phyloP scores from a whole-genome alignment of 441 rosid genomes.

The Euphorbia schlechtendalii region DNA sequence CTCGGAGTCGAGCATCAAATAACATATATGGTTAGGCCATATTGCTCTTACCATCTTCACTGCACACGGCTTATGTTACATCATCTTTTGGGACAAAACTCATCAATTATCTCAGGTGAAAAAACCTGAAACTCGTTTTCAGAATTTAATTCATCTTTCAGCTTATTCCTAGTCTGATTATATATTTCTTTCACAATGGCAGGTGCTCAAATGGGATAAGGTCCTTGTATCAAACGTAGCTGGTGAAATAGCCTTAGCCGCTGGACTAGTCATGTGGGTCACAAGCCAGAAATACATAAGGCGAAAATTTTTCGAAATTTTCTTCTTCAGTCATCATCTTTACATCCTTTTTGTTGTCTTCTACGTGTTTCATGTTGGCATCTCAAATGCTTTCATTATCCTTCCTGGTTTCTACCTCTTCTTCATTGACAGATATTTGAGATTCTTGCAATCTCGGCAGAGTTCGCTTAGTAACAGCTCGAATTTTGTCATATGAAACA shows the following conservation, averaged over 20 bases:
- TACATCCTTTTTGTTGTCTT: slow-evolving; percentile 39
- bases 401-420: slow-evolving; percentile 59
- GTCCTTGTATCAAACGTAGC: slow-evolving; percentile 34
- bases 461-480: slow-evolving; percentile 36
- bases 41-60: slow-evolving; percentile 35
- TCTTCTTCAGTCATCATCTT: slow-evolving; percentile 50
- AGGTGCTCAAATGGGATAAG: slow-evolving; percentile 41
- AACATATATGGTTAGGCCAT: slow-evolving; percentile 59
- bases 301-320: slow-evolving; percentile 48
- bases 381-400: slow-evolving; percentile 32
- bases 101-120: slow-evolving; percentile 37
- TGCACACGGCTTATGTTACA: slow-evolving; percentile 40
- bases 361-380: slow-evolving; percentile 48
- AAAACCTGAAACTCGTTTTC: background rate
- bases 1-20: slow-evolving; percentile 50
- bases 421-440: slow-evolving; percentile 39
- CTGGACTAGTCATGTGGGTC: slow-evolving; percentile 42
- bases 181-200: background rate
- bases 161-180: background rate
- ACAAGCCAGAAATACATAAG: slow-evolving; percentile 28
- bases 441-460: slow-evolving; percentile 44
- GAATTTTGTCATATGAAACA: slow-evolving; percentile 36
- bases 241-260: slow-evolving; percentile 40
- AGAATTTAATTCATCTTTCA: background rate
- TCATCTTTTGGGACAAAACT: slow-evolving; percentile 39